Base-by-base conservation (phyloP, 2,329 filamentous ascomycete species). In the Didymella lethalis region DNA sequence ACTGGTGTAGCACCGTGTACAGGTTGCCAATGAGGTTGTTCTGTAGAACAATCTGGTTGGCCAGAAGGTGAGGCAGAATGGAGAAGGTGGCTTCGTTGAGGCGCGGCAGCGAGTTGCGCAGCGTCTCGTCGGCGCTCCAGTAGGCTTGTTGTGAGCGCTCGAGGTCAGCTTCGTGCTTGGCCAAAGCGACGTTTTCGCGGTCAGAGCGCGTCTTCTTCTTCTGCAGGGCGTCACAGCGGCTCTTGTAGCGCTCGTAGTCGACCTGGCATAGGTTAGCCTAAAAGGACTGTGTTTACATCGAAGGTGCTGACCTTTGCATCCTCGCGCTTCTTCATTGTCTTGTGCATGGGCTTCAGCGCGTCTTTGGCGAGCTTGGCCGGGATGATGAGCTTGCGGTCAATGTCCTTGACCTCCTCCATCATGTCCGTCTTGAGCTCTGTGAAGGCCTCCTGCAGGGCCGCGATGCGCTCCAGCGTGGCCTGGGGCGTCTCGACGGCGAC, bases 301-400 rank as follows among this genome's bases (percentile, higher is more conserved):
- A 16, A n/a, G 3, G 6, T 2, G 16, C 71, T 10, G 59, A 85
- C 84, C 79, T 92, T 89, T 78, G 88, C 91, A 69, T 93, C 90
- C 72, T 95, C 91, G 46, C 92, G 83, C 76, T 92, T 93, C 79
- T 94, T 95, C 71, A 96, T 91, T 1, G 88, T 89, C 79, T 93
- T 95, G 70, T 90, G 88, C 73, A 95, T 83, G 2, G 90, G 88
- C 64, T 88, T 86, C 59, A 94, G 82, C 53, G 80, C 85, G 51
- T 89, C 86, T 68, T 87, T 89, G 7, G 90, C 90, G 51, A 89
- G 85, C 57, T 85, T 86, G 4, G 89, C 89, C 0, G 91, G 90
- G 57, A 83, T 83, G 52, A 93, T 85, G 63, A 95, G 84, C 64
- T 86, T 86, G 10, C 81, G 78, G 64, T 94, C 90, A 64, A 96